Percentiles rank a stretch among this genome's conserved stretches.
Evolutionary conservation across 2,329 filamentous ascomycete genomes (phyloP).

Genomic region (Sporothrix inflata): DNA sequence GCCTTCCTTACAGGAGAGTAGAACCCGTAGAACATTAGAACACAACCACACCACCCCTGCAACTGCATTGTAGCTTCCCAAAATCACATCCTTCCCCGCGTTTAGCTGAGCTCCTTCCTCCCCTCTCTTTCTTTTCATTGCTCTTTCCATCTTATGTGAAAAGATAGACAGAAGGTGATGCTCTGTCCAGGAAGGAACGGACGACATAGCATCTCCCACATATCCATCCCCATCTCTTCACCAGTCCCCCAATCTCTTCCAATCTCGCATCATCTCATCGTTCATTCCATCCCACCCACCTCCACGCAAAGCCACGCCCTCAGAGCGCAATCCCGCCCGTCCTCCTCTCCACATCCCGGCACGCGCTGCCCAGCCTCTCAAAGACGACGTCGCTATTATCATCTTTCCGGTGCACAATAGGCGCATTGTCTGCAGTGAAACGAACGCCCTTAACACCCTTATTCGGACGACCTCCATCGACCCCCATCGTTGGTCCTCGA

Average conservation of each 20-base stretch:
- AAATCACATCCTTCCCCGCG: slow-evolving; percentile 9
- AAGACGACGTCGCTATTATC: background rate
- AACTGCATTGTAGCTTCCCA: slow-evolving; percentile 3
- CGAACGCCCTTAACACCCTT: background rate
- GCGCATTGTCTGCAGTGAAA: slow-evolving; percentile 6
- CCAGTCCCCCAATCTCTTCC: background rate
- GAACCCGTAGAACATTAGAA: background rate
- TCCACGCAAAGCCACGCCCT: background rate
- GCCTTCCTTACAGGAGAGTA: slow-evolving; percentile 12
- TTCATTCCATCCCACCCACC: background rate
- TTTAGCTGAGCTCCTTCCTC: slow-evolving; percentile 6
- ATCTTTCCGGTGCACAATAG: background rate
- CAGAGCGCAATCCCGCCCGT: background rate
- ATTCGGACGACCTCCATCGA: background rate
- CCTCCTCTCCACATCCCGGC: background rate
- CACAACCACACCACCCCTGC: slow-evolving; percentile 17
- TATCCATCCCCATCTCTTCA: background rate
- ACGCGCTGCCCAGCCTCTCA: background rate
- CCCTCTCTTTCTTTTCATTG: background rate
- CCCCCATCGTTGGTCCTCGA: background rate
- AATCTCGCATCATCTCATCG: background rate
- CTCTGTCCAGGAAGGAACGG: background rate
- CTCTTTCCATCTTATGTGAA: slow-evolving; percentile 7
- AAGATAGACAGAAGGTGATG: too few relatives aligned
- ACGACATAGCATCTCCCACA: background rate